Base-by-base conservation (phyloP, 805 yeast species). In the Suhomyces vadensis region DNA sequence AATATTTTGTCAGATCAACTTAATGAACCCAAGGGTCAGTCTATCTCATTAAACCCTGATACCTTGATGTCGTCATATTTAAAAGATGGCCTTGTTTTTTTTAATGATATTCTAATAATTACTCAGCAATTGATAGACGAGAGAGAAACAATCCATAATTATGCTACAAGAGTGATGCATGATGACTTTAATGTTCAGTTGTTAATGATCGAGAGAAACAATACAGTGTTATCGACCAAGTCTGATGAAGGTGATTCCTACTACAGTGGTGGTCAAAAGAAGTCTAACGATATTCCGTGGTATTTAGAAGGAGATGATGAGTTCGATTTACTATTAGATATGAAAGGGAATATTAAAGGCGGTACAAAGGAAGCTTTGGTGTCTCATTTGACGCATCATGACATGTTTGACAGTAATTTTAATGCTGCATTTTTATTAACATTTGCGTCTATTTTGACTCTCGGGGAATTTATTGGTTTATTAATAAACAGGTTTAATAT, bases 291-390 rank as follows among this genome's bases (percentile, higher is more conserved):
- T 48, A 62, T 71, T 1, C 89, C 90, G 3, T 87, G 94, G 94
- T 85, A 71, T 54, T 65, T 86, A 55, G 84, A 81, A 44, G 77
- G 84, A 4, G 90, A 84, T 51, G 82, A 79, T 41, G 87, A 80
- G 48, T 74, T 61, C 50, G 81, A 77, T 46, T 65, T 63, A 35
- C 55, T 71, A 20, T 82, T 80, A 54, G 94, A 88, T 50, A 67
- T 80, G 23, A 79, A 81, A 47, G 94, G 91, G 1, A 74, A 74
- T 42, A 75, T 90, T 27, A 85, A 84, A 60, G 97, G 97, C 41
- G 97, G 96, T 4, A 79, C 95, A 0, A 75, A 80, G 36, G 82
- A 78, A 35, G 95, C 95, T 0, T 67, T 92, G 35, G 75, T 92
- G 6, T 85, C 89, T 42, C 88, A 87, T 61, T 71, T 91, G 47